Evolutionary conservation across 2,329 filamentous ascomycete genomes (phyloP), one percentile per base, ranked within the genome.

Genomic region (Nothophoma quercina): DNA sequence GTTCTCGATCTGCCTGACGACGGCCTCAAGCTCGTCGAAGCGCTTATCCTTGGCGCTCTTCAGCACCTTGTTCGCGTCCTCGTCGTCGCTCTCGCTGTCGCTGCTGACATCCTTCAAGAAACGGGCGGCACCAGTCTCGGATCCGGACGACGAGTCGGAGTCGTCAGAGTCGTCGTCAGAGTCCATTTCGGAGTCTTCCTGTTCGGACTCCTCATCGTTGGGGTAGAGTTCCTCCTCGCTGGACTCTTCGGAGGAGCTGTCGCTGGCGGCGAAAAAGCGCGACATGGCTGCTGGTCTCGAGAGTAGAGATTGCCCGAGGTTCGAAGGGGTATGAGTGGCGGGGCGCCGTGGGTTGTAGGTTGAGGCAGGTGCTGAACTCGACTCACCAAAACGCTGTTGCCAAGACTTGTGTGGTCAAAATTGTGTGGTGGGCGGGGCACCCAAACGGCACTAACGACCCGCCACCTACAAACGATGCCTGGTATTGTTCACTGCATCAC

Each of bases 1-100:
- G 79, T 99, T 99, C 75, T 98, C 93, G 71, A 99, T 98, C 71
- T 89, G 80, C 76, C 89, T 89, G 70, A 98, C 90, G 34, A 88
- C 96, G 55, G 86, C 85, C 76, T 99, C 93, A 56, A 99, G 83
- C 78, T 98, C 96, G 72, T 97, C 93, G 63, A 91, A 83, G 58
- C 95, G 87, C 85, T 99, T 99, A 82, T 98, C 92, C 80, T 98
- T 98, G 70, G 93, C 93, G 77, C 92, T 97, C 85, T 96, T 97
- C 71, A 98, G 90, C 68, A 95, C 86, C 69, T 88, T 91, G 61
- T 88, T 86, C 63, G 86, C 85, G 62, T 97, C 93, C 61, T 95
- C 91, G 61, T 95, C 93, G 73, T 92, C 93, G 68, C 83, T 86
- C 51, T 92, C 88, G 61, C 93, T 90, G 68, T 88, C 91, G 42